Evolutionary conservation across 2,329 filamentous ascomycete genomes (phyloP).

Genomic region (Meredithiella fracta): DNA sequence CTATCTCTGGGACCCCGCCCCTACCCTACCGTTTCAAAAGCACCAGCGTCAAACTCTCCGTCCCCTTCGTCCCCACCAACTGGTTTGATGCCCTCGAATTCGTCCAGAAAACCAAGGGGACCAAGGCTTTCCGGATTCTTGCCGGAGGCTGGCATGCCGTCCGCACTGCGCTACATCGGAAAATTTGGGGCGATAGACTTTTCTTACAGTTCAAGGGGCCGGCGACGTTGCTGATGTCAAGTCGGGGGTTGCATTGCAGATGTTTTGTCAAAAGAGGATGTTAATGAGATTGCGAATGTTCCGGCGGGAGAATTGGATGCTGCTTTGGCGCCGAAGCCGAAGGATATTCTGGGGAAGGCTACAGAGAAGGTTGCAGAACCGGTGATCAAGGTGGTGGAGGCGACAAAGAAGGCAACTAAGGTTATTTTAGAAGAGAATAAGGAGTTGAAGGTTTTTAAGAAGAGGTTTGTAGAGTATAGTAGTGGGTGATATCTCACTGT

Average conservation of each 20-base stretch:
- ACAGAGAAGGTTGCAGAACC: conserved; percentile 36
- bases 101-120: conserved; percentile 53
- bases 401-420: conserved; percentile 46
- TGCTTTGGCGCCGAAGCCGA: conserved; percentile 30
- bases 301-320: conserved; percentile 56
- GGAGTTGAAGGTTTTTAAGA: conserved; percentile 36
- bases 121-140: conserved; percentile 54
- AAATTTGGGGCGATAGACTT: conserved; percentile 84
- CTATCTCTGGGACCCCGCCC: conserved; percentile 55
- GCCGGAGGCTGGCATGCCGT: conserved; percentile 49
- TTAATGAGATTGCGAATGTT: conserved; percentile 78
- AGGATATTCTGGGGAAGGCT: conserved; percentile 11
- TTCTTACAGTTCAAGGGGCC: conserved; percentile 86
- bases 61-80: conserved; percentile 48
- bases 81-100: conserved; percentile 57
- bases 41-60: conserved; percentile 56
- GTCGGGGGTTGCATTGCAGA: conserved; percentile 65
- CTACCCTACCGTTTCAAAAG: conserved; percentile 72
- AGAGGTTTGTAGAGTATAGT: conserved; percentile 16
- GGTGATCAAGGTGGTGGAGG: conserved; percentile 42
- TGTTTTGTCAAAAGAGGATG: conserved; percentile 56
- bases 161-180: conserved; percentile 60
- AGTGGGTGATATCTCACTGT: neutral
- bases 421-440: conserved; percentile 47
- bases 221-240: conserved; percentile 71